phyloP scores from a whole-genome alignment of 1,284 basidiomycete genomes.

The Cutaneotrichosporon sp. region DNA sequence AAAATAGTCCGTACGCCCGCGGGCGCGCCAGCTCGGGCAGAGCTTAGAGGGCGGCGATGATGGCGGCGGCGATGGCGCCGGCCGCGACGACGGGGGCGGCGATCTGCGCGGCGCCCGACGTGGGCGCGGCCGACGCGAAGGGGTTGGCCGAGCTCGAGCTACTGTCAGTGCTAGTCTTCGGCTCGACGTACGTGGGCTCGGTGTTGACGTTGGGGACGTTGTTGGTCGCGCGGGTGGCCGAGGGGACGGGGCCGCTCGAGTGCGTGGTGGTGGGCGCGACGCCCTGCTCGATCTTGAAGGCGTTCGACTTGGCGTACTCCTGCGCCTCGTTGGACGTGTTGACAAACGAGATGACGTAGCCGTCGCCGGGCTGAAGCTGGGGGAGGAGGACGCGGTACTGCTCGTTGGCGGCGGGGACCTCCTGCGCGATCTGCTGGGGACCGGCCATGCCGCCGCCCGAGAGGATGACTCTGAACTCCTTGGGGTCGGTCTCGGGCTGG shows the following conservation, averaged over 20 bases:
- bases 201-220: constrained; percentile 11
- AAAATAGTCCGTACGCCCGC: constrained; percentile 10
- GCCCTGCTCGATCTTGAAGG: constrained; percentile 53
- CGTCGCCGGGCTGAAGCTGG: constrained; percentile 26
- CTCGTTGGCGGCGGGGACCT: constrained; percentile 36
- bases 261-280: constrained; percentile 21
- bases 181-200: neutral
- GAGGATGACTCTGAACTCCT: constrained; percentile 42
- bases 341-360: constrained; percentile 57
- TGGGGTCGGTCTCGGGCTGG: constrained; percentile 34
- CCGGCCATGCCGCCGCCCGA: constrained; percentile 34
- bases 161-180: neutral
- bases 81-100: constrained; percentile 16
- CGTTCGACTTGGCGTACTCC: constrained; percentile 55
- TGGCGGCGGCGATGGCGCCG: constrained; percentile 19
- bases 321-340: constrained; percentile 56
- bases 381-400: constrained; percentile 38
- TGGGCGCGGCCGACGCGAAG: constrained; percentile 17
- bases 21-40: neutral
- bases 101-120: constrained; percentile 4
- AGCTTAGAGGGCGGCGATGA: constrained; percentile 23
- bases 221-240: constrained; percentile 19
- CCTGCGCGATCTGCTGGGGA: constrained; percentile 46
- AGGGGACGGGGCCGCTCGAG: constrained; percentile 7
- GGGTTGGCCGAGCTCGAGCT: constrained; percentile 17